These are phyloP conservation scores for Pichia pseudocactophila DNA, from an alignment of 805 yeast genomes.

Conservation along the genomic window DNA sequence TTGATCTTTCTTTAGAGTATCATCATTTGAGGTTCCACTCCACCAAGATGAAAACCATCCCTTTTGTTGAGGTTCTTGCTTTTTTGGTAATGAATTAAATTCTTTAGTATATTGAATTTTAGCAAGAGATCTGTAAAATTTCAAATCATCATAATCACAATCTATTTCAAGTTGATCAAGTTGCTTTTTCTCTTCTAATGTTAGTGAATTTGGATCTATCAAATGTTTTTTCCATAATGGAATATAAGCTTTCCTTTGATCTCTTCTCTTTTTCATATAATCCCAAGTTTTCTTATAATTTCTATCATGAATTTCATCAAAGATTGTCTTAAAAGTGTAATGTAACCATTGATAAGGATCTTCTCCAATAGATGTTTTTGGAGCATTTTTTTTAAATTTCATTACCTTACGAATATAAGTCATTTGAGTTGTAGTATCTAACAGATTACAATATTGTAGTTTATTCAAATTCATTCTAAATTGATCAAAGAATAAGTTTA, in stretches of 20 bases:
- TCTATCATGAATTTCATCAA: slow-evolving; percentile 72
- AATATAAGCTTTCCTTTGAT: slow-evolving; percentile 61
- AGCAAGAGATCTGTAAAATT: slow-evolving; percentile 77
- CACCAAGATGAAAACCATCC: slow-evolving; percentile 76
- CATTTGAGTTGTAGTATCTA: slow-evolving; percentile 74
- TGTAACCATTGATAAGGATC: slow-evolving; percentile 75
- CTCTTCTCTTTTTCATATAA: slow-evolving; percentile 58
- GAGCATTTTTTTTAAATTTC: slow-evolving; percentile 65
- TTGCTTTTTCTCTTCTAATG: slow-evolving; percentile 26
- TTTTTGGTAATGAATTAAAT: slow-evolving; percentile 14
- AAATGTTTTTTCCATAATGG: slow-evolving; percentile 47
- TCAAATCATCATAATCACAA: slow-evolving; percentile 67
- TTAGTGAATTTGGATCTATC: slow-evolving; percentile 34
- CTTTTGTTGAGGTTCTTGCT: slow-evolving; percentile 10
- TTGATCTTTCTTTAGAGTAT: slow-evolving; percentile 16
- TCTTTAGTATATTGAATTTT: slow-evolving; percentile 57
- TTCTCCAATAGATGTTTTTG: slow-evolving; percentile 43
- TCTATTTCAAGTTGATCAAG: slow-evolving; percentile 49
- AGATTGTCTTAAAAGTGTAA: slow-evolving; percentile 71
- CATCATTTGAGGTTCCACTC: slow-evolving; percentile 26
- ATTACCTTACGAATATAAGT: slow-evolving; percentile 72
- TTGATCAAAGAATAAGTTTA: slow-evolving; percentile 77
- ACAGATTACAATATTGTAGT: slow-evolving; percentile 70
- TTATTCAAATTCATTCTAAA: slow-evolving; percentile 82
- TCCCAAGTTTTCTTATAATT: slow-evolving; percentile 88